phyloP scores from a whole-genome alignment of 163 green algal species.

The Trebouxia gelatinosa region DNA sequence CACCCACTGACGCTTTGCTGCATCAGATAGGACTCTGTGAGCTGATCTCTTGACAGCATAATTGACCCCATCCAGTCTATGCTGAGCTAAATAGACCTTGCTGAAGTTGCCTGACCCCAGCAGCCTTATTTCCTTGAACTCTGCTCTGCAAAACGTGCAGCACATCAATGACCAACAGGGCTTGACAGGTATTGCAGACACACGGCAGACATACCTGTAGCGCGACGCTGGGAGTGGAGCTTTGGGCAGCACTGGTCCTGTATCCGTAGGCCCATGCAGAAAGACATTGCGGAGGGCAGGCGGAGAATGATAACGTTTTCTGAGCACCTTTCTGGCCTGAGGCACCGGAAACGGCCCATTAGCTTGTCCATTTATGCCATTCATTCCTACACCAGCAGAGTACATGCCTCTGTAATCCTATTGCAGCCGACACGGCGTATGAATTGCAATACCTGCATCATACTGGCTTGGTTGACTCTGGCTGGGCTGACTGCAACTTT shows the following conservation, averaged over 20 bases:
- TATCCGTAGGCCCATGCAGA: conserved; percentile 32
- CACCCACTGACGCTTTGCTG: conserved; percentile 58
- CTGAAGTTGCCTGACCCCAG: conserved; percentile 83
- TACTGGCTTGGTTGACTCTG: conserved; percentile 25
- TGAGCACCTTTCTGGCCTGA: neutral
- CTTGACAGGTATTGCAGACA: neutral
- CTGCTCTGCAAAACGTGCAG: conserved; percentile 41
- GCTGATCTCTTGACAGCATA: conserved; percentile 83
- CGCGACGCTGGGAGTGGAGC: conserved; percentile 28
- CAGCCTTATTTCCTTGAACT: conserved; percentile 73
- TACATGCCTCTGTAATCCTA: no score
- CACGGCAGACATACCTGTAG: conserved; percentile 40
- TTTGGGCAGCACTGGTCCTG: neutral
- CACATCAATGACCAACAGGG: no score
- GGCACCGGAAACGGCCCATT: conserved; percentile 18
- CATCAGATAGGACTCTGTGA: conserved; percentile 45
- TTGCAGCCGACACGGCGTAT: no score
- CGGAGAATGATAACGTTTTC: conserved; percentile 43
- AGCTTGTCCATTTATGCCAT: neutral
- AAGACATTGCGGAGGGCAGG: conserved; percentile 59
- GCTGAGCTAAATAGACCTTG: conserved; percentile 66
- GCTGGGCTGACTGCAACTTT: neutral
- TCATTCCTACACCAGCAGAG: no score
- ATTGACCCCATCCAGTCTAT: conserved; percentile 71
- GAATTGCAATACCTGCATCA: conserved; percentile 38